These are phyloP conservation scores for Entophlyctis helioformis DNA, from an alignment of 192 early-diverging fungal species.

Conservation along the genomic window DNA sequence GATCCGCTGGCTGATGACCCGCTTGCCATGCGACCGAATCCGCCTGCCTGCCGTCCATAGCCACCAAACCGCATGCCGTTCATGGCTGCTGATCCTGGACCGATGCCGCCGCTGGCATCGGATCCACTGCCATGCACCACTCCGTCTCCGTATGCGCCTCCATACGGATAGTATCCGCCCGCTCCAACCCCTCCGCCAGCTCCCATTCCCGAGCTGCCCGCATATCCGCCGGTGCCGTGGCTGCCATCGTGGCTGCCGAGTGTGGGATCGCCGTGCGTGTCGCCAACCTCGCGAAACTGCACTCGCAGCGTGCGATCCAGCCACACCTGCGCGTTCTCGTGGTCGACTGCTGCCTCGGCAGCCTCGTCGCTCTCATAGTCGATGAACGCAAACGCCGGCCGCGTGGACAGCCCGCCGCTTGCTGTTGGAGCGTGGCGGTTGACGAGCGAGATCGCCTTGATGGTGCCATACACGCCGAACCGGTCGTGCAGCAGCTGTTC, in stretches of 20 bases:
- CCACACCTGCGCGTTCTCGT: slow-evolving; percentile 29
- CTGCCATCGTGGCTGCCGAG: background rate
- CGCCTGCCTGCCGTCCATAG: too few species aligned
- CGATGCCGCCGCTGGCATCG: too few species aligned
- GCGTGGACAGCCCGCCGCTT: background rate
- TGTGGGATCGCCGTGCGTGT: background rate
- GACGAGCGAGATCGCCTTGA: slow-evolving; percentile 34
- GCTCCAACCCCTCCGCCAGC: too few species aligned
- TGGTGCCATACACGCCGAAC: slow-evolving; percentile 44
- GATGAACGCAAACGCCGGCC: slow-evolving; percentile 57
- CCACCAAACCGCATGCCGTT: too few species aligned
- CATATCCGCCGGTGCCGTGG: too few species aligned
- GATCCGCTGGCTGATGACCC: too few species aligned
- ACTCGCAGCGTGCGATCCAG: slow-evolving; percentile 23
- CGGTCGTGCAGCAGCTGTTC: slow-evolving; percentile 27
- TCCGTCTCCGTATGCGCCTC: too few species aligned
- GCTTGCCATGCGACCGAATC: too few species aligned
- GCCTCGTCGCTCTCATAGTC: slow-evolving; percentile 34
- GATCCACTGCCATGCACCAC: too few species aligned
- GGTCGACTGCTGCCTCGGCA: slow-evolving; percentile 34
- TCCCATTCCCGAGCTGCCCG: too few species aligned
- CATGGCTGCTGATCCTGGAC: too few species aligned
- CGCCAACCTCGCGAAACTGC: slow-evolving; percentile 21
- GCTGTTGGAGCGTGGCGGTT: slow-evolving; percentile 19
- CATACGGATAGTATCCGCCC: too few species aligned